Base-by-base conservation (phyloP, 2,329 filamentous ascomycete genomes). In the Cordyceps cicadae region DNA sequence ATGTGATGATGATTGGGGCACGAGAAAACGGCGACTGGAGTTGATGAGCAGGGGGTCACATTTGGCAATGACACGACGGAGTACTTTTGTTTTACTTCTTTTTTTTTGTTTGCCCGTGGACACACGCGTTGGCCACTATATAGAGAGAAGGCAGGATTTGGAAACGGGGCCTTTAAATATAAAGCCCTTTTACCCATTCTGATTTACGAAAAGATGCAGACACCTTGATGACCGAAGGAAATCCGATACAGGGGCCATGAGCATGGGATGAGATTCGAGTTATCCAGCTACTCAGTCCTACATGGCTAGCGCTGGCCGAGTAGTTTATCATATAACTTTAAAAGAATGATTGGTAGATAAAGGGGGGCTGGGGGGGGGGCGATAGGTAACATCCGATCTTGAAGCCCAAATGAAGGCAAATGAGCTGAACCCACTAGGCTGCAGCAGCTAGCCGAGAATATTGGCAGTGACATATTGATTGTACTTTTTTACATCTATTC, bases 231-330 rank as follows among this genome's bases (percentile, higher is more conserved):
- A n/a, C n/a, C n/a, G n/a, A n/a, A 9, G 6, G 11, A 34, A 2
- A 5, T 34, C 32, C 32, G 11, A 34, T 34, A 34, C 32, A 59
- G 43, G 52, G 51, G 7, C 61, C 55, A 41, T 61, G 63, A 29
- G 63, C 63, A 19, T 64, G 55, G 54, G 45, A 46, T 26, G 45
- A 26, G 19, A 24, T 46, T 46, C 6, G 26, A 6, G 3, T 29
- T 29, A 6, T 6, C 6, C 26, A 6, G 26, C 6, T 29, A 6
- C 26, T 29, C 26, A 3, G 45, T 46, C 11, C 11, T 12, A 7
- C 5, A 9, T 34, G 32, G 32, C 32, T 5, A 5, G 2, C 2
- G 11, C 32, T 34, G 11, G 11, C n/a, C 11, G 11, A 34, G 11
- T 3, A 9, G 32, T 34, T 34, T 34, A 34, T 34, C 26, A n/a